These are phyloP conservation scores for Yamadazyma sp. DNA, from an alignment of 1,139 yeast genomes.

Conservation along the genomic window DNA sequence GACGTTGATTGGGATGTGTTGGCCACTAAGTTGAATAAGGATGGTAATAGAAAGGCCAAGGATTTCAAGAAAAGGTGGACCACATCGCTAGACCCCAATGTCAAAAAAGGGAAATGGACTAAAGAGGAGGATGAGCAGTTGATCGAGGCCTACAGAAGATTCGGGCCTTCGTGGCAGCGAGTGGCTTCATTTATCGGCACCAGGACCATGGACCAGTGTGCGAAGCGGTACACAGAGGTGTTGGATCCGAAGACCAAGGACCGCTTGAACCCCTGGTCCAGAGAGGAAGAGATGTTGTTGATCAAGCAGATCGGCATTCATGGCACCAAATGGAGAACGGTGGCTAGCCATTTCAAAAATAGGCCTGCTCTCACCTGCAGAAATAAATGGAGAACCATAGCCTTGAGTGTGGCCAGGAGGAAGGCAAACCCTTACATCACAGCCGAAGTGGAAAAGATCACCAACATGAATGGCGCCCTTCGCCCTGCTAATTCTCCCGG, in stretches of 20 bases:
- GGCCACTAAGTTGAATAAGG: conserved; percentile 39
- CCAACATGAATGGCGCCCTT: conserved; percentile 18
- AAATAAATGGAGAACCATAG: conserved; percentile 87
- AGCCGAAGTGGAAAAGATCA: conserved; percentile 36
- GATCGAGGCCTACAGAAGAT: conserved; percentile 59
- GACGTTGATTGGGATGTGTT: conserved; percentile 68
- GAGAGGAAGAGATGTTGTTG: conserved; percentile 71
- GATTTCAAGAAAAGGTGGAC: conserved; percentile 77
- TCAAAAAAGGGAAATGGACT: conserved; percentile 88
- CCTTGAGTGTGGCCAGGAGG: conserved; percentile 71
- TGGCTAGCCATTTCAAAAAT: conserved; percentile 68
- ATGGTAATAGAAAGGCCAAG: conserved; percentile 55
- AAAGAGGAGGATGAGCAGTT: conserved; percentile 73
- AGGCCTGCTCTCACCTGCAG: conserved; percentile 89
- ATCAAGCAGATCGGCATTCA: conserved; percentile 63
- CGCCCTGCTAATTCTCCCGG: background rate
- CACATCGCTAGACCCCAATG: conserved; percentile 77
- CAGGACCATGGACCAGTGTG: conserved; percentile 93
- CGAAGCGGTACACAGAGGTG: conserved; percentile 87
- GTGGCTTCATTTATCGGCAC: conserved; percentile 77
- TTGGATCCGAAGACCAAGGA: conserved; percentile 80
- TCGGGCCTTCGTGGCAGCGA: conserved; percentile 86
- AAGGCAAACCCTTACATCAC: conserved; percentile 42
- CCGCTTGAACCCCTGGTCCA: conserved; percentile 76
- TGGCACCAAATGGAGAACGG: conserved; percentile 93